Conservation (phyloP, 2,329 filamentous ascomycete species). For the Capronia americana region DNA sequence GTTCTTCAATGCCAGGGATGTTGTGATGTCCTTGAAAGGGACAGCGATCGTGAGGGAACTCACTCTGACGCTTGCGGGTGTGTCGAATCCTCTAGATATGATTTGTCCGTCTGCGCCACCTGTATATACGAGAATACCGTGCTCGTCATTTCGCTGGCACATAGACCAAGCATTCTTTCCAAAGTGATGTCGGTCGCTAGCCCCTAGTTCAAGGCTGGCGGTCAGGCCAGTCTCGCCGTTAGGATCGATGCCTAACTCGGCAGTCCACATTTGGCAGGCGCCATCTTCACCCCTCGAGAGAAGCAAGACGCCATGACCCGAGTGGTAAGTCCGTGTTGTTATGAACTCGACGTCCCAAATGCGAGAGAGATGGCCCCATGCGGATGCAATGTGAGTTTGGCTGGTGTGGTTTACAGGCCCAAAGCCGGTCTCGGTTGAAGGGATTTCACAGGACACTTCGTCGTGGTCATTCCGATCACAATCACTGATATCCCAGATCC, state of each 20-base stretch:
- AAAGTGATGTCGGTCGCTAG: conserved; percentile 69
- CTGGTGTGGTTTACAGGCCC: conserved; percentile 50
- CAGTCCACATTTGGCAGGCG: conserved; percentile 74
- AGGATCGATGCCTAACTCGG: conserved; percentile 50
- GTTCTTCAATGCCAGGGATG: conserved; percentile 29
- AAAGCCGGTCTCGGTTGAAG: conserved; percentile 67
- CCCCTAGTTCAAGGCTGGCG: conserved; percentile 50
- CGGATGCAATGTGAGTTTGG: conserved; percentile 60
- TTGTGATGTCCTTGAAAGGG: conserved; percentile 28
- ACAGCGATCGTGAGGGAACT: conserved; percentile 6
- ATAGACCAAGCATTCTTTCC: conserved; percentile 94
- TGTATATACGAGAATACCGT: conserved; percentile 63
- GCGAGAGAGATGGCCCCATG: conserved; percentile 85
- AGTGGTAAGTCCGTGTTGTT: conserved; percentile 38
- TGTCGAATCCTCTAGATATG: conserved; percentile 42
- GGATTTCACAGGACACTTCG: conserved; percentile 14
- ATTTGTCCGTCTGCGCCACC: conserved; percentile 84
- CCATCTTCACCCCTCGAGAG: conserved; percentile 87
- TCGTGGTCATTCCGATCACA: conserved; percentile 47
- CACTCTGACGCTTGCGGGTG: background rate
- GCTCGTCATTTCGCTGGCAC: conserved; percentile 48
- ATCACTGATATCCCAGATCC: conserved; percentile 82
- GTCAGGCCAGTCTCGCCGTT: conserved; percentile 15
- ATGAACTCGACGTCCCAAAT: conserved; percentile 87
- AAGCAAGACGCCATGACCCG: conserved; percentile 54